Evolutionary conservation across 208 protist genomes (phyloP), one percentile per base, ranked within the genome.

Genomic region (Cochliopodium minus): DNA sequence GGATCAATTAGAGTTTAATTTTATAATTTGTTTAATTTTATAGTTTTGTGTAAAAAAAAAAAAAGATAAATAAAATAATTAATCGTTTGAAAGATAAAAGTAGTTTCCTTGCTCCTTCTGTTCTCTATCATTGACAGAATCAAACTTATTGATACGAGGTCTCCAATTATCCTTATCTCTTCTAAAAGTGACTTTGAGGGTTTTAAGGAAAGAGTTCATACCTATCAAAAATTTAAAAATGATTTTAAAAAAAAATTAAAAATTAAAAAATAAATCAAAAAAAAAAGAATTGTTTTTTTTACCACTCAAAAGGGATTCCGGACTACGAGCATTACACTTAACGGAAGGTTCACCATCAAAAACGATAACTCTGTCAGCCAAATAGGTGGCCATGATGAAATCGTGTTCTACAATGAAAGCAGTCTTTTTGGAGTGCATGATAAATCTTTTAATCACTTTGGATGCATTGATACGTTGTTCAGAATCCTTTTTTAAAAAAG

Each of bases 351-450:
- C 74, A 66, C 96, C 96, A 13, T 96, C 87, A 71, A 97, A 99
- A 29, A 99, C 93, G 52, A 99, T 87, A 43, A 99, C 96, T 53
- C 85, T 77, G 71, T 99, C 94, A 20, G 96, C 95, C 29, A 99
- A 78, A 73, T 99, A 99, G 0, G 94, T 98, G 50, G 93, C 93
- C 94, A 99, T 98, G 70, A 99, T 97, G 73, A 99, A 99, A 73
- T 99, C 96, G 79, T 99, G 96, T 77, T 99, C 96, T 32, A 99
- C 95, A 64, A 99, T 82, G 75, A 99, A 99, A 13, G 88, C 94
- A 55, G 92, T 95, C 68, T 95, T 93, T 75, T 97, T 96, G 47
- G 87, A 76, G 78, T 98, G 90, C 33, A 98, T 78, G 63, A 99
- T 97, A 73, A 95, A 97, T 51, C 85, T 76, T 79, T 94, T 93